Evolutionary conservation across 2,329 filamentous ascomycete species (phyloP), one percentile per base, ranked within the genome.

Genomic region (Aspergillaceae sp.): DNA sequence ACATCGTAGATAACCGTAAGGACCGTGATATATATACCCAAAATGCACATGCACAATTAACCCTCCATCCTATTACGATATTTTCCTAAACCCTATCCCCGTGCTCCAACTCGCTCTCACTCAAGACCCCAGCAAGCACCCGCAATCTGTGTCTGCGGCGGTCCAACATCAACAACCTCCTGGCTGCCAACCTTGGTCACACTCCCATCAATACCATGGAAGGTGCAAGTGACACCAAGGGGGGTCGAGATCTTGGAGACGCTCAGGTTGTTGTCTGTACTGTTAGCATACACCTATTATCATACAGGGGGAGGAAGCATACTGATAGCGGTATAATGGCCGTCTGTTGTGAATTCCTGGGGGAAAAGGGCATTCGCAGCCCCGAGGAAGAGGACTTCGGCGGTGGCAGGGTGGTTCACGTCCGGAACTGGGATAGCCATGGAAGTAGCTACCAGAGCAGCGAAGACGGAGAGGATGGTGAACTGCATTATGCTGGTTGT

Each of bases 101-200:
- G 19, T 2, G 19, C 19, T 19, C 19, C 19, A 1, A 19, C 19
- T 19, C 19, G 19, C 19, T 19, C 19, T 19, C 19, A 19, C 19
- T 19, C 19, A 19, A 19, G 19, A 2, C 19, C 19, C 19, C 19
- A 19, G 49, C 56, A 58, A 9, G 47, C 38, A 6, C 54, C 56
- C 29, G 48, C 45, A 30, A 48, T 32, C 43, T 59, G 56, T 9
- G 53, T 56, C 51, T 58, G 56, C 5, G 56, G 56, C 26, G 55
- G 55, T 2, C 55, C 56, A 27, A 58, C 56, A 32, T 57, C 53
- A 19, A 19, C 52, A 8, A 43, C 48, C 3, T 33, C 42, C 1
- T 30, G 42, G n/a, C 51, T 50, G 34, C 36, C 43, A 19, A 57
- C 51, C 9, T 47, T 48, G 4, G 56, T 58, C 9, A 49, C 42